Percentiles rank a stretch among this genome's conserved stretches.
Evolutionary conservation across 495 filamentous ascomycete genomes (phyloP).

Genomic region (Daldinia caldariorum): DNA sequence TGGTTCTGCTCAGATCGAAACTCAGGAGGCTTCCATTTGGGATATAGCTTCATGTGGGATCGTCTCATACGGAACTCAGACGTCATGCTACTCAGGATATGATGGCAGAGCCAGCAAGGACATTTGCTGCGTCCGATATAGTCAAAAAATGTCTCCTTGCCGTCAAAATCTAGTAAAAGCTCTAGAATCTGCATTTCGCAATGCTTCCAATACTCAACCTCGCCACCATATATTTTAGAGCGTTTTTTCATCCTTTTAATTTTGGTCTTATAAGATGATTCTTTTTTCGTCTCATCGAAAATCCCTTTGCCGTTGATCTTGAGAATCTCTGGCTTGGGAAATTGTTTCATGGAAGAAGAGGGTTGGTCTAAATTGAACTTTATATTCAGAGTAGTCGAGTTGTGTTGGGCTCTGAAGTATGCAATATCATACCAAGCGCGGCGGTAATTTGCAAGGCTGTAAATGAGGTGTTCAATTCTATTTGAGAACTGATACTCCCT

Average conservation of each 20-base stretch:
- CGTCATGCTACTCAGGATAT: constrained; percentile 6
- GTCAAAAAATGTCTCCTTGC: neutral
- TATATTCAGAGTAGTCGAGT: neutral
- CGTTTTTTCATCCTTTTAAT: too few relatives aligned
- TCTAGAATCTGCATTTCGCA: constrained; percentile 31
- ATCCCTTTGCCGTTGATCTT: too few relatives aligned
- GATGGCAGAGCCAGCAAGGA: constrained; percentile 29
- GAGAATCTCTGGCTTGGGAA: too few relatives aligned
- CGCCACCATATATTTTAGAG: too few relatives aligned
- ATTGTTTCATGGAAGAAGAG: too few relatives aligned
- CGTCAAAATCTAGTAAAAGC: neutral
- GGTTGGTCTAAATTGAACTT: too few relatives aligned
- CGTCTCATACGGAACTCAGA: constrained; percentile 15
- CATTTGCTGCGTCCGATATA: constrained; percentile 35
- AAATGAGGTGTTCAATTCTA: neutral
- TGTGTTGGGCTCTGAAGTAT: neutral
- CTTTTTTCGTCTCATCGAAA: too few relatives aligned
- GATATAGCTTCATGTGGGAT: constrained; percentile 20
- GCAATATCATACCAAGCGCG: constrained; percentile 30
- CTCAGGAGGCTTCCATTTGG: constrained; percentile 6
- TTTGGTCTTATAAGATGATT: too few relatives aligned
- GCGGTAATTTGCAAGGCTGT: constrained; percentile 13
- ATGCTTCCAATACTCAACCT: constrained; percentile 11
- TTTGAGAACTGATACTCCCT: too few relatives aligned
- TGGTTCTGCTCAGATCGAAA: too few relatives aligned